These are phyloP conservation scores for Rhodomyrtus tomentosa DNA, from an alignment of 345 rosid species.

Conservation along the genomic window DNA sequence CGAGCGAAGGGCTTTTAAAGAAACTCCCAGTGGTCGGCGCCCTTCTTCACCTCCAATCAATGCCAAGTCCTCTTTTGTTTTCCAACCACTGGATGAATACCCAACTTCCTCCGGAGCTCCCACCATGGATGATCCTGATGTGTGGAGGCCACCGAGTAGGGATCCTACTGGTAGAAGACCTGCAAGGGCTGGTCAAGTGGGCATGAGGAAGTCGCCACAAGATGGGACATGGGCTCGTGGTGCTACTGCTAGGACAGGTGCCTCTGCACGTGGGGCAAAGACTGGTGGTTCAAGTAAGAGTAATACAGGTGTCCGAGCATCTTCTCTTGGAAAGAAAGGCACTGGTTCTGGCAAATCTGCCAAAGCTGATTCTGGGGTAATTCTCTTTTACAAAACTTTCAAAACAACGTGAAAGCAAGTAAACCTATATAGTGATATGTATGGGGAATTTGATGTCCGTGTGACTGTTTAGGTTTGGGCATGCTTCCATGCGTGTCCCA, in stretches of 20 bases:
- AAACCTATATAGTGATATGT: not conserved
- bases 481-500: not conserved
- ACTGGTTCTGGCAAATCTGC: slow-evolving; percentile 53
- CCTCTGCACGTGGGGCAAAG: slow-evolving; percentile 70
- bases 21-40: slow-evolving; percentile 59
- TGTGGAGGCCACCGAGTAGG: slow-evolving; percentile 98
- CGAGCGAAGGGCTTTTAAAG: slow-evolving; percentile 90
- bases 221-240: slow-evolving; percentile 96
- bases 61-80: slow-evolving; percentile 77
- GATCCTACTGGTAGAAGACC: slow-evolving; percentile 72
- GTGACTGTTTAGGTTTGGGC: not conserved
- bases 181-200: slow-evolving; percentile 62
- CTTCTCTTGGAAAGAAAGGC: slow-evolving; percentile 68
- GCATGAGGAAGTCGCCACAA: slow-evolving; percentile 76
- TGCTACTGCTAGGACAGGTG: slow-evolving; percentile 33
- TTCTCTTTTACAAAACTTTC: slow-evolving; percentile 2
- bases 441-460: not conserved
- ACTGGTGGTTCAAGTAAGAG: slow-evolving; percentile 48
- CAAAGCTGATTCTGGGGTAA: slow-evolving; percentile 71
- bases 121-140: slow-evolving; percentile 95
- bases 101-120: slow-evolving; percentile 80
- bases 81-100: slow-evolving; percentile 96
- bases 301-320: slow-evolving; percentile 52
- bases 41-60: slow-evolving; percentile 81
- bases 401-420: not conserved